Conservation (phyloP, 2,329 filamentous ascomycete species). For the Exophiala alcalophila region DNA sequence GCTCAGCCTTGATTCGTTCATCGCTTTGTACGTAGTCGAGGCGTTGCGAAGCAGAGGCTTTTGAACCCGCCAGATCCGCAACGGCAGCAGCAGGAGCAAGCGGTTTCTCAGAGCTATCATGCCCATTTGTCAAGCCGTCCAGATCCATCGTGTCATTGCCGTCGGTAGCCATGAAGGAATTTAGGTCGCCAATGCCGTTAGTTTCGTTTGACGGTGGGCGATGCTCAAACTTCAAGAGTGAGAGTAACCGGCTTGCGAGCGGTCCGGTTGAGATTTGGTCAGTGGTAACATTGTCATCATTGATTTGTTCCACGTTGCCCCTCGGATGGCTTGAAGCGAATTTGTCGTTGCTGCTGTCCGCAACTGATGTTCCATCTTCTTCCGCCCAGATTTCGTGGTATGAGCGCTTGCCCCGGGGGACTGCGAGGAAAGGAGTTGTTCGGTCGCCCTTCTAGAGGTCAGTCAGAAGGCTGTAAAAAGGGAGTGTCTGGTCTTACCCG, state of each 20-base stretch:
- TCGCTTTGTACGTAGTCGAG: slow-evolving; percentile 85
- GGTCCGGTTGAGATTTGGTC: slow-evolving; percentile 88
- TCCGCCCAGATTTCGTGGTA: slow-evolving; percentile 93
- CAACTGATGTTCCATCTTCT: slow-evolving; percentile 76
- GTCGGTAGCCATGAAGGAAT: slow-evolving; percentile 40
- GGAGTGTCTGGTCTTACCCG: slow-evolving; percentile 45
- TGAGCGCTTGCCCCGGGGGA: slow-evolving; percentile 75
- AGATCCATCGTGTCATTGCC: slow-evolving; percentile 48
- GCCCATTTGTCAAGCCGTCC: slow-evolving; percentile 37
- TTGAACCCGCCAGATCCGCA: slow-evolving; percentile 66
- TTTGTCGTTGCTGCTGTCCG: slow-evolving; percentile 67
- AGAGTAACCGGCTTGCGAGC: slow-evolving; percentile 74
- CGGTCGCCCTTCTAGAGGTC: slow-evolving; percentile 65
- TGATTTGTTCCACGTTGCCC: slow-evolving; percentile 81
- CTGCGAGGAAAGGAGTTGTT: slow-evolving; percentile 77
- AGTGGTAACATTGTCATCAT: slow-evolving; percentile 80
- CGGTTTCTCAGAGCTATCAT: slow-evolving; percentile 49
- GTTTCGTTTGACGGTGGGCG: slow-evolving; percentile 53
- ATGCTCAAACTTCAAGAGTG: slow-evolving; percentile 74
- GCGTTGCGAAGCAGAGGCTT: slow-evolving; percentile 69
- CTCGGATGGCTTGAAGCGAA: slow-evolving; percentile 77
- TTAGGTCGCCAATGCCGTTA: slow-evolving; percentile 51
- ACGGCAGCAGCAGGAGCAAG: slow-evolving; percentile 73
- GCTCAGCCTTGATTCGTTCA: slow-evolving; percentile 84
- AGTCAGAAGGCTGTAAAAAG: not conserved